Evolutionary conservation across 108 stramenopile genomes (phyloP).

Genomic region (Cyclotella kingstonii): DNA sequence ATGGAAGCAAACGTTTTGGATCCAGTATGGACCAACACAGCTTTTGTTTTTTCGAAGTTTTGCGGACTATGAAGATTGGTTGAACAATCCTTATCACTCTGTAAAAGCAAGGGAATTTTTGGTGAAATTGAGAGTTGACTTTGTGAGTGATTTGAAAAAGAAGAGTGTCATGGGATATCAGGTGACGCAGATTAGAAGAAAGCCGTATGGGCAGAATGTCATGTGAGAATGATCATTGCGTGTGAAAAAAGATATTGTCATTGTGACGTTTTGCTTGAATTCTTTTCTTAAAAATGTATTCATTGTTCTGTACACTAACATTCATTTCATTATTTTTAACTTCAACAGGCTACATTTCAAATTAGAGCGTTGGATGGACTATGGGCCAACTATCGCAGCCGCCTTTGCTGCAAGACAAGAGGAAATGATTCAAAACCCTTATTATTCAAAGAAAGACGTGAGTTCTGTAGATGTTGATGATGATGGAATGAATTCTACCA

Average conservation of each 20-base stretch:
- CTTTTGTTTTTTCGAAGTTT: slow-evolving; percentile 77
- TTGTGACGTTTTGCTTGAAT: background rate
- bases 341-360: slow-evolving; percentile 72
- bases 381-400: slow-evolving; percentile 89
- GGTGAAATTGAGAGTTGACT: slow-evolving; percentile 86
- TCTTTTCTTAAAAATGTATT: background rate
- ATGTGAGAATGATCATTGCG: slow-evolving; percentile 36
- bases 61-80: slow-evolving; percentile 83
- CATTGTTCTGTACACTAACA: background rate
- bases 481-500: slow-evolving; percentile 38
- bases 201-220: slow-evolving; percentile 79
- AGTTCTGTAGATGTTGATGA: slow-evolving; percentile 10
- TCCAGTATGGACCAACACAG: slow-evolving; percentile 76
- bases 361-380: slow-evolving; percentile 91
- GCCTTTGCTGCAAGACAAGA: slow-evolving; percentile 82
- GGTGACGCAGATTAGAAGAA: slow-evolving; percentile 78
- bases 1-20: slow-evolving; percentile 92
- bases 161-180: slow-evolving; percentile 84
- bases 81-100: slow-evolving; percentile 85
- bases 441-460: slow-evolving; percentile 1
- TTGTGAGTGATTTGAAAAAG: slow-evolving; percentile 86
- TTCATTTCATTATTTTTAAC: background rate
- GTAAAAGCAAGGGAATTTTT: slow-evolving; percentile 74
- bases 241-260: background rate
- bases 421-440: slow-evolving; percentile 34